Percentiles rank a stretch among this genome's conserved stretches.
Evolutionary conservation across 1,284 basidiomycete genomes (phyloP).

Genomic region (Salmacisia buchloeana): DNA sequence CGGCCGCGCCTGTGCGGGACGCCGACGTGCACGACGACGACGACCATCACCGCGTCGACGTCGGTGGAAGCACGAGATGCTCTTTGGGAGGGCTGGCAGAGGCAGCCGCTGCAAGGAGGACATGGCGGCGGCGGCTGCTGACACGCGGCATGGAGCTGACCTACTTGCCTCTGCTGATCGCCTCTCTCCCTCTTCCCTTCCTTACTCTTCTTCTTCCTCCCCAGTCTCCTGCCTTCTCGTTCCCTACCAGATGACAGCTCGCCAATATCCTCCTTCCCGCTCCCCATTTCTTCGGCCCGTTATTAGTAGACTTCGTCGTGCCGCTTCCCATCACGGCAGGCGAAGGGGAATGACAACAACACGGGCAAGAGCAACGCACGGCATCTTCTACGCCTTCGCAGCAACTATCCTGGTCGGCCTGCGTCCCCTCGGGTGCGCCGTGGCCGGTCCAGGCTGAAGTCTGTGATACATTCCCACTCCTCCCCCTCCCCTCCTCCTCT

Average conservation of each 20-base stretch:
- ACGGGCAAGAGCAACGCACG: not conserved
- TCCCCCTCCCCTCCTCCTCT: not conserved
- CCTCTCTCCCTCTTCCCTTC: no score
- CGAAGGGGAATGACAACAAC: not conserved
- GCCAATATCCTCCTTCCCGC: not conserved
- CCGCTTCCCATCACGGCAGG: not conserved
- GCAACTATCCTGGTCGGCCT: slow-evolving; percentile 6
- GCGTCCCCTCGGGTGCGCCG: not conserved
- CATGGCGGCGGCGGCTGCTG: no score
- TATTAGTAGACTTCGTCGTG: slow-evolving; percentile 8
- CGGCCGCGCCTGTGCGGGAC: no score
- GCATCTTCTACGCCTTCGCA: not conserved
- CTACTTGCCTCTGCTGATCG: no score
- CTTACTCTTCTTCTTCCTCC: no score
- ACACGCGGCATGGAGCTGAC: no score
- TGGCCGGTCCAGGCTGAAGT: not conserved
- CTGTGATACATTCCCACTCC: not conserved
- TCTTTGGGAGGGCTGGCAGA: no score
- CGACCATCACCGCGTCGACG: no score
- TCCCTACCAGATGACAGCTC: no score
- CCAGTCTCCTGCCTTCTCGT: not conserved
- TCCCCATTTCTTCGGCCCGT: not conserved
- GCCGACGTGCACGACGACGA: no score
- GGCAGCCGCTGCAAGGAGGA: no score
- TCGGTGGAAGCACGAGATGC: no score